Base-by-base conservation (phyloP, 108 stramenopile genomes). In the Nitzschia putrida region DNA sequence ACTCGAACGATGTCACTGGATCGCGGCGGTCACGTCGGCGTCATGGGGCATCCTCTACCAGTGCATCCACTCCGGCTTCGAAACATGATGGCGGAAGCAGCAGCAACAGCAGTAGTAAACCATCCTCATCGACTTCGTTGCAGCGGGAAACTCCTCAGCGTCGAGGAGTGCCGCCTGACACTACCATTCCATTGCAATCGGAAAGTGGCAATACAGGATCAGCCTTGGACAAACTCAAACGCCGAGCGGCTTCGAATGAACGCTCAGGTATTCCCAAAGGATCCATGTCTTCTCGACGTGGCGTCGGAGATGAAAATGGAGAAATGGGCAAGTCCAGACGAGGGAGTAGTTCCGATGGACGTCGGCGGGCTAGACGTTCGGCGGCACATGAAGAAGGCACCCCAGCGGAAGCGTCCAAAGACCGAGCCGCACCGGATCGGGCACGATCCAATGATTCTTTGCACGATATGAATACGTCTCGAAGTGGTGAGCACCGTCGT, bases 201-300 rank as follows among this genome's bases (percentile, higher is more conserved):
- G 29, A 34, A 34, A 34, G 47, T 18, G 47, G 47, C 2, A 18
- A 18, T 49, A 18, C n/a, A 4, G 20, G 14, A 24, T 44, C 43
- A 16, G 61, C 61, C 12, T 63, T 63, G 61, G 61, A 63, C 23
- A 44, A 47, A 63, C 44, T 63, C 11, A 63, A 63, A 45, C 61
- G 44, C 4, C 61, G 61, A 47, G 37, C 61, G 13, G 18, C 42
- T 8, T 63, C 61, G 20, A 47, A 6, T 22, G 44, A 39, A 20
- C 25, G 58, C 38, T n/a, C 29, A 34, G 29, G 29, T 3, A 34
- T 34, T 34, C 29, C 29, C 4, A 34, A 34, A 34, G 29, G 29
- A 3, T 34, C 29, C 29, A 34, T 34, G 29, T 34, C 29, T 1
- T 34, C 29, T 34, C 29, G 29, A 1, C 29, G 29, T 34, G 29